Percentiles rank a stretch among this genome's conserved stretches.
These are phyloP conservation scores for Blastobotrys ciferrii DNA, from an alignment of 1,139 yeast genomes.

Conservation along the genomic window DNA sequence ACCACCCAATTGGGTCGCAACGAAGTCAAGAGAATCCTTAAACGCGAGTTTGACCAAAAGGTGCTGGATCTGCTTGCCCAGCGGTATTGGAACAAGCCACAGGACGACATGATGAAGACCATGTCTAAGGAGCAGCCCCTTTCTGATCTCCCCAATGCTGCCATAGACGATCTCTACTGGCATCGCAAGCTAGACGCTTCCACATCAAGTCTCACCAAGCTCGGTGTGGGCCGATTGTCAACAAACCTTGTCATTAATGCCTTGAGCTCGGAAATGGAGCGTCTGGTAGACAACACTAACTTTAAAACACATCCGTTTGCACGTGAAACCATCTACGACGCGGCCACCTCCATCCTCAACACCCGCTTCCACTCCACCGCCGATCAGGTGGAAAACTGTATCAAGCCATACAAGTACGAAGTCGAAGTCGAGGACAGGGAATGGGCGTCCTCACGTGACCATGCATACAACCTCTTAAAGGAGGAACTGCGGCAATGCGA, in stretches of 20 bases:
- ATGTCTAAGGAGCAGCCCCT: conserved; percentile 47
- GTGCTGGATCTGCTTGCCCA: conserved; percentile 84
- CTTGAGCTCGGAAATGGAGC: conserved; percentile 71
- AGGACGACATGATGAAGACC: conserved; percentile 17
- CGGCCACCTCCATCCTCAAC: conserved; percentile 76
- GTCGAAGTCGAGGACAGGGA: conserved; percentile 95
- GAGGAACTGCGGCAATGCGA: conserved; percentile 88
- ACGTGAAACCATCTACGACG: conserved; percentile 74
- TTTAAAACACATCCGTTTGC: conserved; percentile 84
- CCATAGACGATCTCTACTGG: conserved; percentile 80
- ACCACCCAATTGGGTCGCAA: conserved; percentile 79
- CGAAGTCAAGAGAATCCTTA: conserved; percentile 74
- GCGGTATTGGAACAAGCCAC: conserved; percentile 84
- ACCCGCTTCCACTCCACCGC: conserved; percentile 87
- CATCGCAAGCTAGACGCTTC: conserved; percentile 80
- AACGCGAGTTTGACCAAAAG: conserved; percentile 83
- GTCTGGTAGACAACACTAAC: conserved; percentile 69
- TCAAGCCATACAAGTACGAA: conserved; percentile 95
- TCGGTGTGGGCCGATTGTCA: conserved; percentile 89
- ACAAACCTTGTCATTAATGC: conserved; percentile 82
- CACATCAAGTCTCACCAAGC: conserved; percentile 78
- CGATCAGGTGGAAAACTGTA: conserved; percentile 97
- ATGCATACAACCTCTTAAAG: conserved; percentile 65
- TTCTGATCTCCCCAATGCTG: conserved; percentile 50
- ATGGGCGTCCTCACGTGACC: conserved; percentile 82